Evolutionary conservation across 495 filamentous ascomycete species (phyloP).

Genomic region (Talaromyces liani): DNA sequence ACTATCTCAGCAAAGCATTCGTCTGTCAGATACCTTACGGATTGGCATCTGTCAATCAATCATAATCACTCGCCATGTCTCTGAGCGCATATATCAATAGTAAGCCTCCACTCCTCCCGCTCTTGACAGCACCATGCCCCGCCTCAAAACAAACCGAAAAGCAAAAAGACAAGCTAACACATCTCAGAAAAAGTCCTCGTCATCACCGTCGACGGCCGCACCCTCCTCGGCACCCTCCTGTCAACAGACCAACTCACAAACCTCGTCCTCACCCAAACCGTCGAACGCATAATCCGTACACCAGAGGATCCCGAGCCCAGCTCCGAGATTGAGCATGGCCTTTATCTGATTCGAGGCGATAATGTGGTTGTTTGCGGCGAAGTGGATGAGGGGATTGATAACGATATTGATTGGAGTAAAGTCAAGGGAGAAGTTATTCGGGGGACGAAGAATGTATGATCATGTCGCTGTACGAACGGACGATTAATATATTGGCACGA

Average conservation of each 20-base stretch:
- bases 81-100: constrained; percentile 61
- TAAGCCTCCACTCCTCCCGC: constrained; percentile 22
- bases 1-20: background rate
- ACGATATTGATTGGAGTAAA: constrained; percentile 81
- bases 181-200: constrained; percentile 78
- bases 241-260: constrained; percentile 92
- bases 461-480: background rate
- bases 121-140: background rate
- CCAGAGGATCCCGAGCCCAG: constrained; percentile 77
- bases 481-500: background rate
- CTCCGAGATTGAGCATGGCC: constrained; percentile 70
- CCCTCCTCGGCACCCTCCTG: constrained; percentile 71
- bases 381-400: constrained; percentile 82
- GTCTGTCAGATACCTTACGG: background rate
- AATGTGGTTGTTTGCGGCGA: constrained; percentile 89
- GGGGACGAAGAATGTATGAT: constrained; percentile 68
- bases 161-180: background rate
- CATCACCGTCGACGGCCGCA: constrained; percentile 88
- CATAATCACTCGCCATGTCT: constrained; percentile 44
- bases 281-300: constrained; percentile 83
- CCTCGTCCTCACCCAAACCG: constrained; percentile 73
- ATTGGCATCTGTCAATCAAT: background rate
- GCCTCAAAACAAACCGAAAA: background rate
- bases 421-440: constrained; percentile 82
- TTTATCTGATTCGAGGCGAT: constrained; percentile 90